Conservation (phyloP, 108 stramenopile genomes). For the Nitzschia inconspicua region DNA sequence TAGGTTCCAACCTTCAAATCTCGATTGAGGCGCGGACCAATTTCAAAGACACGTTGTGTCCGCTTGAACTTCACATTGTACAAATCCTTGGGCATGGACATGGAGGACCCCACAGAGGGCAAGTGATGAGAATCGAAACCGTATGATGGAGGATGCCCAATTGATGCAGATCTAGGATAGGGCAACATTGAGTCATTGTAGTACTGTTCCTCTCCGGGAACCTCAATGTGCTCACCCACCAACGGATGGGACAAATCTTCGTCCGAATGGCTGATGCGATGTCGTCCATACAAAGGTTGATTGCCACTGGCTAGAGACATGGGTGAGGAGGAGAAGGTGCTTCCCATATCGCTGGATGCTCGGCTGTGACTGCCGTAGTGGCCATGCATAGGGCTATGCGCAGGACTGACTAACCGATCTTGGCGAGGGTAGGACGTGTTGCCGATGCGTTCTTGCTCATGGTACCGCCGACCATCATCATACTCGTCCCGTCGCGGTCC, state of each 20-base stretch:
- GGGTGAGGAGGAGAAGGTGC: conserved; percentile 1
- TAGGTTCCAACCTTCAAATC: conserved; percentile 89
- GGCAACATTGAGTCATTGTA: not conserved
- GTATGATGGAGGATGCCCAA: conserved; percentile 6
- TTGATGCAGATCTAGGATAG: not conserved
- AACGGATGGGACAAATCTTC: conserved; percentile 46
- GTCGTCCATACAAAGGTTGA: conserved; percentile 10
- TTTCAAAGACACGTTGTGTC: conserved; percentile 79
- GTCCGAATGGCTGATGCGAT: conserved; percentile 18
- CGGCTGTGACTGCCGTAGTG: conserved; percentile 20
- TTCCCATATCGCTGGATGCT: conserved; percentile 8
- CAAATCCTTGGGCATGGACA: conserved; percentile 62
- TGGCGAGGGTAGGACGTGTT: conserved; percentile 1
- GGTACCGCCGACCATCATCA: not conserved
- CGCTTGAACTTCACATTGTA: conserved; percentile 95
- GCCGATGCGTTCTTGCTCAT: conserved; percentile 1
- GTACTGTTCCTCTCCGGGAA: conserved; percentile 35
- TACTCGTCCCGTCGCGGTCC: not conserved
- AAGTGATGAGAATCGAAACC: conserved; percentile 14
- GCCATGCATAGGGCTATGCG: conserved; percentile 15
- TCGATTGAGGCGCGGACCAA: conserved; percentile 57
- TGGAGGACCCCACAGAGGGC: conserved; percentile 34
- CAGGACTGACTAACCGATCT: conserved; percentile 19
- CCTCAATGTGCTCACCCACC: conserved; percentile 46
- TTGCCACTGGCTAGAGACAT: conserved; percentile 1